Evolutionary conservation across 148 eudicot species (phyloP).

Genomic region (Suaeda aralocaspica): DNA sequence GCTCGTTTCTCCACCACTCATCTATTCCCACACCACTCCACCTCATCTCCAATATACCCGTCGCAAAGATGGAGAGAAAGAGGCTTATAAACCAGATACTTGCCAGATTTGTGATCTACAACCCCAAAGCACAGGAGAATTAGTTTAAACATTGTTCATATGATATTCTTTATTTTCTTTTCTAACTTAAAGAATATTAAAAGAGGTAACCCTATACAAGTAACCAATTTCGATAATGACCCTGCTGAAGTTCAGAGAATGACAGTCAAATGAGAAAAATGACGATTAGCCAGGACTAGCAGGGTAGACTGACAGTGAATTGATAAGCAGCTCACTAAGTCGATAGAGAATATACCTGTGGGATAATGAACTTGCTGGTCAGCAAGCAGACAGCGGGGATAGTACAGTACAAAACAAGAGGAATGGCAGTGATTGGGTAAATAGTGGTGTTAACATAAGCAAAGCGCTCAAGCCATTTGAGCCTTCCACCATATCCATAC

Average conservation of each 20-base stretch:
- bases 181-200: no score
- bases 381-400: conserved; percentile 70
- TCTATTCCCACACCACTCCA: conserved; percentile 83
- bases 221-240: no score
- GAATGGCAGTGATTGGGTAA: conserved; percentile 66
- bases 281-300: neutral
- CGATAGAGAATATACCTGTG: conserved; percentile 43
- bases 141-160: neutral
- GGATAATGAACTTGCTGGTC: conserved; percentile 71
- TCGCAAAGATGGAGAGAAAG: conserved; percentile 62
- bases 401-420: conserved; percentile 59
- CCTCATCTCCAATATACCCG: conserved; percentile 72
- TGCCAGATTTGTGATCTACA: conserved; percentile 68
- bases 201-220: no score
- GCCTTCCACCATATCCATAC: conserved; percentile 67
- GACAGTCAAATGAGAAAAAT: no score
- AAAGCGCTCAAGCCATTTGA: conserved; percentile 73
- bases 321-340: neutral
- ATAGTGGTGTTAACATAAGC: conserved; percentile 71
- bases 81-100: conserved; percentile 72
- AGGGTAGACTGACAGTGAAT: neutral
- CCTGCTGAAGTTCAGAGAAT: no score
- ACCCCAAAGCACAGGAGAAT: neutral
- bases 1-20: conserved; percentile 87
- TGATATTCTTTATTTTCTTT: neutral